phyloP scores from a whole-genome alignment of 306 rosid genomes.

The Corylus americana region DNA sequence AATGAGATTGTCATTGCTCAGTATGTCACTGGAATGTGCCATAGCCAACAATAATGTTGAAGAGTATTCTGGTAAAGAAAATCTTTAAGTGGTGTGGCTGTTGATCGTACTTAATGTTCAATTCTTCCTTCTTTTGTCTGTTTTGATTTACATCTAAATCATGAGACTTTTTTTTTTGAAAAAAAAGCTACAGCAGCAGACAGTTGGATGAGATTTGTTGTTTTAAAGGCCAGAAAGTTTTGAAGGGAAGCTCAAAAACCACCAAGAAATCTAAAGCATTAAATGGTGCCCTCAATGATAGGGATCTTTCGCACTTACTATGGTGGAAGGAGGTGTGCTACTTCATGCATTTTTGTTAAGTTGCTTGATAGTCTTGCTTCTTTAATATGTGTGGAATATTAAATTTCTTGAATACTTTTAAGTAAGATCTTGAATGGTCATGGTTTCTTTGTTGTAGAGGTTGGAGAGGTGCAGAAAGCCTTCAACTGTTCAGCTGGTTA shows the following conservation, averaged over 20 bases:
- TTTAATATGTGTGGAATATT: background rate
- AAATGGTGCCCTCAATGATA: slow-evolving; percentile 56
- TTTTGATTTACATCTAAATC: slow-evolving; percentile 24
- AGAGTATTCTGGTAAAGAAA: background rate
- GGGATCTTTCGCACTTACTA: slow-evolving; percentile 63
- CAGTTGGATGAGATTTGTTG: slow-evolving; percentile 34
- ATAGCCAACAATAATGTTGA: background rate
- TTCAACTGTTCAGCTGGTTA: slow-evolving; percentile 65
- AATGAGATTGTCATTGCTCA: background rate
- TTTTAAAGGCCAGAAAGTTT: slow-evolving; percentile 48
- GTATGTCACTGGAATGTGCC: too few species aligned
- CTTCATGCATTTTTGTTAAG: background rate
- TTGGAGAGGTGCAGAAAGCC: slow-evolving; percentile 70
- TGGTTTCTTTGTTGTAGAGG: slow-evolving; percentile 48
- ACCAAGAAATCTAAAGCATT: slow-evolving; percentile 50
- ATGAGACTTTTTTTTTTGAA: background rate
- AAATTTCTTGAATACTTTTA: slow-evolving; percentile 20
- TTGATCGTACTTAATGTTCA: background rate
- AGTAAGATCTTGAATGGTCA: slow-evolving; percentile 17
- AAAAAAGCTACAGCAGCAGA: slow-evolving; percentile 33
- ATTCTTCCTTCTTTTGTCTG: background rate
- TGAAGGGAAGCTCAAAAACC: slow-evolving; percentile 49
- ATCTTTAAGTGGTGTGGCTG: background rate
- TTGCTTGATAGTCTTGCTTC: slow-evolving; percentile 3
- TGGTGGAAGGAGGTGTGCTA: slow-evolving; percentile 90